Base-by-base conservation (phyloP, 2,329 filamentous ascomycete species). In the Xylariomycetidae sp. region DNA sequence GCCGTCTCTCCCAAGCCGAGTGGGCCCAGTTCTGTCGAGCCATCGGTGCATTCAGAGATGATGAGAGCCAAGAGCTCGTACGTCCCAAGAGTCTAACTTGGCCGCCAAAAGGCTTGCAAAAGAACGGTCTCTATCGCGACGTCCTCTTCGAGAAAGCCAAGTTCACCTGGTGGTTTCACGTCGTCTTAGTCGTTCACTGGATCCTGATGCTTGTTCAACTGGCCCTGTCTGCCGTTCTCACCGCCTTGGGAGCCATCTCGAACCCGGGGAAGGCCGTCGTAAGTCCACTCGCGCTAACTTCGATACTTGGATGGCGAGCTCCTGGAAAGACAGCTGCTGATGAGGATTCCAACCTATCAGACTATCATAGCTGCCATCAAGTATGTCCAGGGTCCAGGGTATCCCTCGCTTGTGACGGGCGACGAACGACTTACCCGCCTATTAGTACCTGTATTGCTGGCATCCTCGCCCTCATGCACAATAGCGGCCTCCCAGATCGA, bases 401-500 rank as follows among this genome's bases (percentile, higher is more conserved):
- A 10, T 15, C 3, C 9, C 6, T 11, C 5, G 16, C 16, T 9
- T 12, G 3, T 6, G 5, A 15, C 7, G 13, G 6, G 13, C 5
- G 9, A 13, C 12, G 52, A 50, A 73, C 70, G 3, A 39, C 65
- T n/a, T 61, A 74, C 6, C 70, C 67, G 1, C 69, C 67, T 5
- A 45, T 63, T 37, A 74, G 73, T 48, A 75, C 71, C 1, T 51
- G 70, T 34, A 58, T 65, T 25, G 67, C 71, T 6, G 71, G 71
- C 2, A 46, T 74, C 6, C 57, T 75, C 4, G 71, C 69, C 3
- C 55, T 74, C 12, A 45, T 75, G 37, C 69, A 74, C 51, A 74
- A 74, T 46, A 73, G 68, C 38, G 71, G 71, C 2, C 48, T 75
- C 13, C 70, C 71, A 3, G 67, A 73, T 39, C 56, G 70, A 6